phyloP scores from a whole-genome alignment of 1,284 basidiomycete species.

The Porphyrellus sp. region DNA sequence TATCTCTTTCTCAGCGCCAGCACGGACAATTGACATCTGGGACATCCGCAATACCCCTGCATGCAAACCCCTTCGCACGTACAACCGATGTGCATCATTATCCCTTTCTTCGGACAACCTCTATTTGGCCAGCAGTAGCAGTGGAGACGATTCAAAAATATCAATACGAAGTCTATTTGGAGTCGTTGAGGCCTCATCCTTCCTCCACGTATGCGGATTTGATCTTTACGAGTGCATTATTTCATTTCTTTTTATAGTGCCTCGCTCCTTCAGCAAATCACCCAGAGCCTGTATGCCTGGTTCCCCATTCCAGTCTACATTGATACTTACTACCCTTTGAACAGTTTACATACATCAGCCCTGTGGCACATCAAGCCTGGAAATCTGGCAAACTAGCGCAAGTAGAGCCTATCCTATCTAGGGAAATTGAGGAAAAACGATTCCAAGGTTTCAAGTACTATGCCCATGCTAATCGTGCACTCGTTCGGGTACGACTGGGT shows the following conservation, averaged over 20 bases:
- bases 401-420: neutral
- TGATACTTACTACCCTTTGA: neutral
- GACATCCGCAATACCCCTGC: neutral
- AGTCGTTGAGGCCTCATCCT: neutral
- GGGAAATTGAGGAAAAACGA: neutral
- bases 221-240: neutral
- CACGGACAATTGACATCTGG: conserved; percentile 1
- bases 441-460: neutral
- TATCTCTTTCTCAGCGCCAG: neutral
- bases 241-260: neutral
- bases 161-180: neutral
- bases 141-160: neutral
- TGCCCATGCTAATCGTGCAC: conserved; percentile 1
- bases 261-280: neutral
- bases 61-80: neutral
- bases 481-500: neutral
- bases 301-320: too few relatives aligned
- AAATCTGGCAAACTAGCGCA: neutral
- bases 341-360: conserved; percentile 1
- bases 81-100: neutral
- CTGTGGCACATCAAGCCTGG: neutral
- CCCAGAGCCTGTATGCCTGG: neutral
- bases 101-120: neutral
- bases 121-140: neutral
- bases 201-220: neutral